phyloP scores from a whole-genome alignment of 345 rosid species.

The Lepidium africanum region DNA sequence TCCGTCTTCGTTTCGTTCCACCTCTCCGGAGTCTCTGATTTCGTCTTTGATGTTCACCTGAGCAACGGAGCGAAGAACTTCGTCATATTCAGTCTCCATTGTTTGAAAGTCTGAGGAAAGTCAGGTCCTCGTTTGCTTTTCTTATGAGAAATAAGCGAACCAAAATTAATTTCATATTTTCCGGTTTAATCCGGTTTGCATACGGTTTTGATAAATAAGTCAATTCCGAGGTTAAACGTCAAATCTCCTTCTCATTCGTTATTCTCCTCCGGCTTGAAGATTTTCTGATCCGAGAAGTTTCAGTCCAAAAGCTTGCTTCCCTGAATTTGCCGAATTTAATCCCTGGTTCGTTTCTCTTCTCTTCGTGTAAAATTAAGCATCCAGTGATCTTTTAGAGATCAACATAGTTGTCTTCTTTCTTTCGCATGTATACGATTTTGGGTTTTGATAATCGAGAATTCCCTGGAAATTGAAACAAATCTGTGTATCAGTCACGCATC shows the following conservation, averaged over 20 bases:
- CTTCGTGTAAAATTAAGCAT: background rate
- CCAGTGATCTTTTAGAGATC: background rate
- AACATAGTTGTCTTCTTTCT: background rate
- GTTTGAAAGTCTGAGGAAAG: background rate
- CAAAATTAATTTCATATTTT: background rate
- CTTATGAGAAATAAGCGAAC: background rate
- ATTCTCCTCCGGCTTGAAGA: background rate
- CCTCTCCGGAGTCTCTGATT: background rate
- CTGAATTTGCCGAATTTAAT: background rate
- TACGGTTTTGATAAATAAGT: background rate
- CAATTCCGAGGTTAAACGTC: conserved; percentile 2
- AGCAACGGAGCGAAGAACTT: conserved; percentile 20
- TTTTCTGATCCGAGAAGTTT: conserved; percentile 11
- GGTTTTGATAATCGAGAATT: background rate
- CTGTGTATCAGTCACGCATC: background rate
- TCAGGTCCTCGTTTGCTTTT: background rate
- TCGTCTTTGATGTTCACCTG: conserved; percentile 11
- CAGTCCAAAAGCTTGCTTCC: conserved; percentile 1
- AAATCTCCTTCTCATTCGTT: background rate
- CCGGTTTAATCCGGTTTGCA: background rate
- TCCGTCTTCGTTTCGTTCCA: background rate
- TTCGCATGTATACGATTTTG: background rate
- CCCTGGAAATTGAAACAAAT: background rate
- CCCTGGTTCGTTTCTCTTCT: conserved; percentile 11
- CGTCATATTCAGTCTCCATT: conserved; percentile 22